Evolutionary conservation across 192 early-diverging fungal species (phyloP).

Genomic region (Coemansia sp.): DNA sequence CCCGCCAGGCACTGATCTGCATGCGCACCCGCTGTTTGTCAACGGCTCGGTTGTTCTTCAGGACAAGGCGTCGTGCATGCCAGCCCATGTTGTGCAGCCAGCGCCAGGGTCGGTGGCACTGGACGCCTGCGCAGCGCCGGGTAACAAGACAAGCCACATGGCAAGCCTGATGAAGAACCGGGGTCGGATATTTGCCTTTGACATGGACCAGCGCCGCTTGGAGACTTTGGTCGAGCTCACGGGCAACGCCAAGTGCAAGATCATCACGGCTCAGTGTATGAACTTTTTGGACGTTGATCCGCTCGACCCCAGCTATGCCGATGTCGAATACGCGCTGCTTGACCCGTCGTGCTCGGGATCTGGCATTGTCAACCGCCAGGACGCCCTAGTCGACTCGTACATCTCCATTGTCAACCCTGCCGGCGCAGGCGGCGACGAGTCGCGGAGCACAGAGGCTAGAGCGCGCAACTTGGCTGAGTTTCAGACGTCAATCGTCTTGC

Average conservation of each 20-base stretch:
- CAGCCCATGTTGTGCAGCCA: constrained; percentile 81
- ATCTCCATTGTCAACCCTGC: constrained; percentile 42
- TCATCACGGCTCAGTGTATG: constrained; percentile 44
- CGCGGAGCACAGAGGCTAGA: constrained; percentile 36
- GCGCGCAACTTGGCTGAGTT: constrained; percentile 85
- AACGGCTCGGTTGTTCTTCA: constrained; percentile 87
- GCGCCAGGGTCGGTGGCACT: constrained; percentile 63
- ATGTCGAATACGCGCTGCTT: constrained; percentile 87
- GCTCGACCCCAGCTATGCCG: constrained; percentile 61
- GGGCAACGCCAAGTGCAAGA: constrained; percentile 77
- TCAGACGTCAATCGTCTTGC: constrained; percentile 76
- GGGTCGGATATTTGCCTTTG: constrained; percentile 90
- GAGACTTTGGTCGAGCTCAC: constrained; percentile 75
- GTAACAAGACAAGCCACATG: constrained; percentile 97
- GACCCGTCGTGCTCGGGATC: constrained; percentile 98
- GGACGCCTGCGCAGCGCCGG: constrained; percentile 96
- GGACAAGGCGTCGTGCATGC: constrained; percentile 96
- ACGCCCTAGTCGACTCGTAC: constrained; percentile 74
- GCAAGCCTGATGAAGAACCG: constrained; percentile 85
- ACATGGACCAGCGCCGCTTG: constrained; percentile 77
- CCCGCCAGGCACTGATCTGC: constrained; percentile 86
- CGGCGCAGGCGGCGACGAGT: constrained; percentile 19
- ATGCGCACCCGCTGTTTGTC: constrained; percentile 74
- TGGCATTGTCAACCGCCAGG: constrained; percentile 89
- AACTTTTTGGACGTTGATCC: constrained; percentile 85